Percentiles rank a stretch among this genome's conserved stretches.
Evolutionary conservation across 345 rosid species (phyloP).

Genomic region (Eutrema yunnanense): DNA sequence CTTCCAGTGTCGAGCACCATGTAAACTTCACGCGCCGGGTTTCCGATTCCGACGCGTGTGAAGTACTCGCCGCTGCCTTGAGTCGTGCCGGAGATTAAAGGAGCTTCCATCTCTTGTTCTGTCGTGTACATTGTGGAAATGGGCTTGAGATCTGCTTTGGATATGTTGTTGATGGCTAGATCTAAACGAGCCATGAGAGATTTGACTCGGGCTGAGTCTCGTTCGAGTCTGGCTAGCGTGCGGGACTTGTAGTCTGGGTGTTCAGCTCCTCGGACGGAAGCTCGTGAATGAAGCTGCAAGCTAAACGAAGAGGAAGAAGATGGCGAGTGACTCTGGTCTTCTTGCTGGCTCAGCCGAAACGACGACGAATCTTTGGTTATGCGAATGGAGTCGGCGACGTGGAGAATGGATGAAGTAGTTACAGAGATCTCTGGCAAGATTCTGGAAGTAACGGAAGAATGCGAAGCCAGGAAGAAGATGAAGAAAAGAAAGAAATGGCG

Average conservation of each 20-base stretch:
- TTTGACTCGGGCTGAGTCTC: slow-evolving; percentile 66
- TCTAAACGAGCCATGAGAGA: slow-evolving; percentile 48
- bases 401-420: slow-evolving; percentile 30
- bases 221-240: slow-evolving; percentile 51
- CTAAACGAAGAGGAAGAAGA: slow-evolving; percentile 21
- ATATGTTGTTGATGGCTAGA: slow-evolving; percentile 40
- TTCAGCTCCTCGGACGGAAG: slow-evolving; percentile 30
- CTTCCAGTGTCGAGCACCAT: slow-evolving; percentile 89
- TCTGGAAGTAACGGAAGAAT: slow-evolving; percentile 29
- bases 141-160: slow-evolving; percentile 50
- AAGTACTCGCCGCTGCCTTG: slow-evolving; percentile 98
- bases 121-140: slow-evolving; percentile 9
- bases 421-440: slow-evolving; percentile 6
- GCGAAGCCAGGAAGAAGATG: slow-evolving; percentile 21
- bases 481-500: slow-evolving; percentile 5
- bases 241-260: slow-evolving; percentile 60
- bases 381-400: slow-evolving; percentile 41
- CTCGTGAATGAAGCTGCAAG: slow-evolving; percentile 50
- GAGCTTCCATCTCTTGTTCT: slow-evolving; percentile 37
- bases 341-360: slow-evolving; percentile 21
- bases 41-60: slow-evolving; percentile 75
- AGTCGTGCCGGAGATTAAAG: slow-evolving; percentile 65
- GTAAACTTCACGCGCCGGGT: slow-evolving; percentile 60
- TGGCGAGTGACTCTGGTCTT: slow-evolving; percentile 13
- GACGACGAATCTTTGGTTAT: slow-evolving; percentile 23